Percentiles rank a stretch among this genome's conserved stretches.
Evolutionary conservation across 176 grass and related monocot genomes (phyloP).

Genomic region (Carex littledalei): DNA sequence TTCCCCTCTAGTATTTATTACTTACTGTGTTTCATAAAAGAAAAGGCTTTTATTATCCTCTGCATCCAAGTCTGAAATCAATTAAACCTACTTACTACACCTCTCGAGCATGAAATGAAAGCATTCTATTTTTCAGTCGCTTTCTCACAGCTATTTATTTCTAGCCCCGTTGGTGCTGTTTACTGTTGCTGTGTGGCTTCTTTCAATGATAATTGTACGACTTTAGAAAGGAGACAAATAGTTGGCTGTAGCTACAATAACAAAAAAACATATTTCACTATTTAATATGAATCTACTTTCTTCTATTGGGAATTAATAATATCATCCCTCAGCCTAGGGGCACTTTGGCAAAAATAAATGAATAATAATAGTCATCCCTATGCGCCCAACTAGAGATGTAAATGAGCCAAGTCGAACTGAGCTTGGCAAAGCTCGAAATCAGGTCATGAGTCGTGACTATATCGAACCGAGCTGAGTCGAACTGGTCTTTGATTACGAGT

Average conservation of each 20-base stretch:
- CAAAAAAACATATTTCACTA: no score
- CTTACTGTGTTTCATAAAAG: neutral
- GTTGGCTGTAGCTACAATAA: neutral
- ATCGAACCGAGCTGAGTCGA: no score
- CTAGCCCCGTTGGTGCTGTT: neutral
- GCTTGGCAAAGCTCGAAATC: no score
- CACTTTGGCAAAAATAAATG: no score
- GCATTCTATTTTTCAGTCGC: conserved; percentile 4
- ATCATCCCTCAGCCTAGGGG: no score
- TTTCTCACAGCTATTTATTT: conserved; percentile 17
- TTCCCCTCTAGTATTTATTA: neutral
- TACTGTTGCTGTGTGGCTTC: neutral
- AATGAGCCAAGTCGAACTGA: no score
- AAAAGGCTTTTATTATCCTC: neutral
- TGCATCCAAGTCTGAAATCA: neutral
- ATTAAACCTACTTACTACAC: conserved; percentile 3
- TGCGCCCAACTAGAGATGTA: no score
- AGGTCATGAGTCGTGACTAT: no score
- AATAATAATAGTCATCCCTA: no score
- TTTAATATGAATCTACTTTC: no score
- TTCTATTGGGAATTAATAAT: no score
- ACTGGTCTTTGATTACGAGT: no score
- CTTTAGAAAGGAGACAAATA: neutral
- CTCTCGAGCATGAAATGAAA: neutral
- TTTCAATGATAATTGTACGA: neutral